These are phyloP conservation scores for Stipa capillata DNA, from an alignment of 176 grass and related monocot genomes.

Conservation along the genomic window DNA sequence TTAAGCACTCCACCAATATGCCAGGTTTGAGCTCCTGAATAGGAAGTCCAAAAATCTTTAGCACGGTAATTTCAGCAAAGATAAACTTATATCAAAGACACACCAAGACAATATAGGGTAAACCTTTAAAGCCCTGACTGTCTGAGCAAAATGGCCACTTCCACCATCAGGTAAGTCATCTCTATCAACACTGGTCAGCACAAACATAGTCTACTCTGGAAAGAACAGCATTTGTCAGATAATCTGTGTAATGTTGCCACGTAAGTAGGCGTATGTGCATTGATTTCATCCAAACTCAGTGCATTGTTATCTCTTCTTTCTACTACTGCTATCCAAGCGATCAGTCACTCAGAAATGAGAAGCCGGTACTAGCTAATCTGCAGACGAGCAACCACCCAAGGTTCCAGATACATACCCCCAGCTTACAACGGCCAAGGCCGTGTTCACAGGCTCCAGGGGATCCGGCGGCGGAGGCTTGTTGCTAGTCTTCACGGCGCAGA, in stretches of 20 bases:
- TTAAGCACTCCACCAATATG: slow-evolving; percentile 82
- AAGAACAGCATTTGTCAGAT: slow-evolving; percentile 20
- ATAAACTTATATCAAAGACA: neutral
- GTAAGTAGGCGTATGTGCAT: neutral
- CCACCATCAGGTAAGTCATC: slow-evolving; percentile 91
- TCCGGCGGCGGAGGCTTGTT: slow-evolving; percentile 66
- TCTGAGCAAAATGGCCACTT: slow-evolving; percentile 81
- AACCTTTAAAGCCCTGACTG: slow-evolving; percentile 85
- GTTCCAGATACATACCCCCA: slow-evolving; percentile 51
- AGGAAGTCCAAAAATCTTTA: neutral
- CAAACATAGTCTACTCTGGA: slow-evolving; percentile 89
- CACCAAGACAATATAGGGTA: neutral
- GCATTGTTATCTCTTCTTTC: neutral
- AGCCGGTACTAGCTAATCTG: neutral
- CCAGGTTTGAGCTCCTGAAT: slow-evolving; percentile 76
- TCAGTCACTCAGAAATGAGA: neutral
- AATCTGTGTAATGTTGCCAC: neutral
- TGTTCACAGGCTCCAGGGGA: slow-evolving; percentile 68
- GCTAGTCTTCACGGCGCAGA: slow-evolving; percentile 89
- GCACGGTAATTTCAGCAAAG: neutral
- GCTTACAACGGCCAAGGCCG: slow-evolving; percentile 56
- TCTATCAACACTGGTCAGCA: slow-evolving; percentile 90
- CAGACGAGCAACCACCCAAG: neutral
- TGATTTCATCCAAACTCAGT: neutral
- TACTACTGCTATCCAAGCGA: neutral